Conservation (phyloP, 352 stramenopile genomes). For the Globisporangium barbulae region DNA sequence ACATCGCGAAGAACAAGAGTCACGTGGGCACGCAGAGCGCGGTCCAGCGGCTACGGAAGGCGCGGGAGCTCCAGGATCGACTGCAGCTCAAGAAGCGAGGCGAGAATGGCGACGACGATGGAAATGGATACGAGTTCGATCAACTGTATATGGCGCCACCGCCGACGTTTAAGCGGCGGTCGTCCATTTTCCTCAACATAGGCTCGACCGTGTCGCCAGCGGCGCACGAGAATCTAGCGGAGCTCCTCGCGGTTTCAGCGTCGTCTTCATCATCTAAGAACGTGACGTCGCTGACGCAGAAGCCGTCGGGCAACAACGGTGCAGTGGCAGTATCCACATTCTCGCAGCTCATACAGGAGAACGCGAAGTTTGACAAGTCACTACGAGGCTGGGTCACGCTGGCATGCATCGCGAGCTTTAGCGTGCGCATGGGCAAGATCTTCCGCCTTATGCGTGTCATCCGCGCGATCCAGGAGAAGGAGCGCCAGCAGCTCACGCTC, state of each 20-base stretch:
- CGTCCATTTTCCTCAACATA: slow-evolving; percentile 30
- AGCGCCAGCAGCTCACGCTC: slow-evolving; percentile 26
- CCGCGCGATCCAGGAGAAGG: slow-evolving; percentile 19
- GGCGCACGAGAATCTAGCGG: neutral
- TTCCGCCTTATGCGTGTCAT: slow-evolving; percentile 26
- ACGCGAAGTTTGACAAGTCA: slow-evolving; percentile 6
- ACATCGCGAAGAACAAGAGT: slow-evolving; percentile 32
- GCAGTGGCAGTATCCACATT: neutral
- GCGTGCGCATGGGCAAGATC: slow-evolving; percentile 28
- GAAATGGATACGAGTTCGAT: neutral
- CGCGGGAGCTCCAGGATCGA: neutral
- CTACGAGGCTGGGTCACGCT: slow-evolving; percentile 38
- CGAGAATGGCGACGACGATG: neutral
- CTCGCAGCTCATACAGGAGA: neutral
- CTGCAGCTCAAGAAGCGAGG: slow-evolving; percentile 9
- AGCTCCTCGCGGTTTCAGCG: neutral
- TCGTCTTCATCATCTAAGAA: neutral
- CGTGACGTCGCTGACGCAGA: neutral
- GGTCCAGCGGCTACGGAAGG: slow-evolving; percentile 19
- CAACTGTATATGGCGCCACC: neutral
- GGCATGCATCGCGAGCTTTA: slow-evolving; percentile 35
- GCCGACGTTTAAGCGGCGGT: slow-evolving; percentile 26
- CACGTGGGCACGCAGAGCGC: slow-evolving; percentile 24
- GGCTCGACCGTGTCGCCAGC: slow-evolving; percentile 7
- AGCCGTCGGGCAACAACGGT: neutral